A percentile compares a stretch with the other conserved stretches of the same genome.
These are phyloP conservation scores for Fusarium devonianum DNA, from an alignment of 2,329 filamentous ascomycete genomes.

Conservation along the genomic window DNA sequence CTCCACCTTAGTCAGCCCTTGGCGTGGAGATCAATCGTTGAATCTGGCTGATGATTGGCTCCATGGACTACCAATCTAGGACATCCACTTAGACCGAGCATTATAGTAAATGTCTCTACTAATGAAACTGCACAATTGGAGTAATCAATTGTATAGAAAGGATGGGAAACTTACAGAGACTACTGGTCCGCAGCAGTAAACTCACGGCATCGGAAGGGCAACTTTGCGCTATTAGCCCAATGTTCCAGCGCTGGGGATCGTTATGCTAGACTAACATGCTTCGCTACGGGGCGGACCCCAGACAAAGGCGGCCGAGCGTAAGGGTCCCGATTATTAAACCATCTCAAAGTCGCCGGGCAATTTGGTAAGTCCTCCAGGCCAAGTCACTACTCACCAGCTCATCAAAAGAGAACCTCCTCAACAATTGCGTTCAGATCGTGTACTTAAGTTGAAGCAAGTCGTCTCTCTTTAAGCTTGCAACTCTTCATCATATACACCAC, in stretches of 20 bases:
- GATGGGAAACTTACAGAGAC: no score
- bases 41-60: not conserved
- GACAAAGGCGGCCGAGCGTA: not conserved
- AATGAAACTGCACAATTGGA: no score
- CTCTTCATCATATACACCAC: not conserved
- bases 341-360: conserved; percentile 3
- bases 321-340: conserved; percentile 27
- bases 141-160: no score
- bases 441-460: conserved; percentile 2
- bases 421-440: not conserved
- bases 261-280: conserved; percentile 30
- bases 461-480: not conserved
- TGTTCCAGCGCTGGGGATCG: not conserved
- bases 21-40: not conserved
- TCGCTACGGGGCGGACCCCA: conserved; percentile 10
- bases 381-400: not conserved
- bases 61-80: no score
- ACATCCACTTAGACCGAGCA: no score
- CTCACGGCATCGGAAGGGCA: no score
- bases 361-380: conserved; percentile 22
- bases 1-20: conserved; percentile 22
- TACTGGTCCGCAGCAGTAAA: no score
- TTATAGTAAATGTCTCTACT: no score
- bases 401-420: not conserved
- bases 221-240: no score